Percentiles rank a stretch among this genome's conserved stretches.
Evolutionary conservation across 768 basidiomycete species (phyloP).

Genomic region (Lactarius quietus): DNA sequence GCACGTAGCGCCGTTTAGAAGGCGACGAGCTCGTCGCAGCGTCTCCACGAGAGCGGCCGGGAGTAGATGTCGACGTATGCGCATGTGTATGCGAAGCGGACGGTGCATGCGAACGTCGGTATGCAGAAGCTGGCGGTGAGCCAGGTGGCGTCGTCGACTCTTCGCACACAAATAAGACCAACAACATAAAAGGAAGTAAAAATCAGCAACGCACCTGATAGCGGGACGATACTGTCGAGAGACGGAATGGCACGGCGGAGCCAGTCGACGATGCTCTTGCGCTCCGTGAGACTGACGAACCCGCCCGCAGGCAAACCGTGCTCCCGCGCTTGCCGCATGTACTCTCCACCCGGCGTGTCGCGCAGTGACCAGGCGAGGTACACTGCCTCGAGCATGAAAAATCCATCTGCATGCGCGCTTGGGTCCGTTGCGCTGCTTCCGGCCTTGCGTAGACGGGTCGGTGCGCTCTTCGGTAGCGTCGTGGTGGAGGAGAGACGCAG

Average conservation of each 20-base stretch:
- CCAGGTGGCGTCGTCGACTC: conserved; percentile 64
- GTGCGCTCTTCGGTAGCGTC: conserved; percentile 64
- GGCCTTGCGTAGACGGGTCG: conserved; percentile 76
- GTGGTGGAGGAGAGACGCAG: conserved; percentile 52
- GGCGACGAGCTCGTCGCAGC: conserved; percentile 31
- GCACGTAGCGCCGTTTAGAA: conserved; percentile 74
- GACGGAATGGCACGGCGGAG: conserved; percentile 55
- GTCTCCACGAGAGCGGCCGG: conserved; percentile 22
- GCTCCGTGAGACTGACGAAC: conserved; percentile 83
- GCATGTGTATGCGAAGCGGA: conserved; percentile 27
- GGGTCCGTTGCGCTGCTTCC: conserved; percentile 44
- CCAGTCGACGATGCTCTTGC: conserved; percentile 85
- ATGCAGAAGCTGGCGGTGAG: conserved; percentile 37
- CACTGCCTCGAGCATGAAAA: conserved; percentile 77
- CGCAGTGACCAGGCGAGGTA: conserved; percentile 80
- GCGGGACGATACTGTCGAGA: conserved; percentile 50
- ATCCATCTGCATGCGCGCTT: conserved; percentile 43
- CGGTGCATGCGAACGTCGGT: conserved; percentile 11
- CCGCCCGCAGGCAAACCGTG: conserved; percentile 60
- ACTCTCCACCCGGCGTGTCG: conserved; percentile 75
- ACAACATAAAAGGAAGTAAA: conserved; percentile 3
- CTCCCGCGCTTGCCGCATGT: conserved; percentile 82
- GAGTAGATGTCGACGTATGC: conserved; percentile 19
- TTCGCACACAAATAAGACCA: background rate
- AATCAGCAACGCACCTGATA: conserved; percentile 44